Conservation (phyloP, 768 basidiomycete genomes). For the Kwoniella sp. region DNA sequence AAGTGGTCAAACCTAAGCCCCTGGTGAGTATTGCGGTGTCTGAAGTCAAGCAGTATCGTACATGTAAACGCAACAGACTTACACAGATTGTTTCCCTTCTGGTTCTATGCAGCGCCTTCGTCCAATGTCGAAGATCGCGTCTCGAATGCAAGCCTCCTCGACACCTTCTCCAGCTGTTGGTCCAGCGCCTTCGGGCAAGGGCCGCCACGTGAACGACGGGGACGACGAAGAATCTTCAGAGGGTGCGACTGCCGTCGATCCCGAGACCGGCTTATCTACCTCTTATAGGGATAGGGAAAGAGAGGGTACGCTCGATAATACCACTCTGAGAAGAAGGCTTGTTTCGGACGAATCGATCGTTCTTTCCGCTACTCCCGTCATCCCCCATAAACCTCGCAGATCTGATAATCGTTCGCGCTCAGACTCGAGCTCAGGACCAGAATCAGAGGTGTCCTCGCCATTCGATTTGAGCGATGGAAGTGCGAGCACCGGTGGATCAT, state of each 20-base stretch:
- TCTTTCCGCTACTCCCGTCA: not conserved
- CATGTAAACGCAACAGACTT: too few relatives aligned
- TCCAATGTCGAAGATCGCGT: slow-evolving; percentile 6
- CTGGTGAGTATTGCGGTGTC: slow-evolving; percentile 12
- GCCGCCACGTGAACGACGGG: not conserved
- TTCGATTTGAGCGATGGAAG: not conserved
- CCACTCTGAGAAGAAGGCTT: not conserved
- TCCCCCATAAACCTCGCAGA: not conserved
- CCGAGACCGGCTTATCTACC: not conserved
- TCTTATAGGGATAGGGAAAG: not conserved
- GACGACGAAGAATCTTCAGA: not conserved
- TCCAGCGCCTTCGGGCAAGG: not conserved
- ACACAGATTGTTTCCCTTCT: not conserved
- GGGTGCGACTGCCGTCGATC: not conserved
- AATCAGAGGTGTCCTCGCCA: not conserved
- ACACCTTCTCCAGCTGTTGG: not conserved
- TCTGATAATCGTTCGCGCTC: too few relatives aligned
- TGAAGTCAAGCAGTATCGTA: too few relatives aligned
- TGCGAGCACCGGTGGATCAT: not conserved
- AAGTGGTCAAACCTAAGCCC: slow-evolving; percentile 11
- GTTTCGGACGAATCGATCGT: not conserved
- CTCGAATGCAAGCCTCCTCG: not conserved
- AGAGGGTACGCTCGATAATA: not conserved
- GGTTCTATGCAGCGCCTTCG: slow-evolving; percentile 2
- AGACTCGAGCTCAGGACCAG: not conserved